Conservation (phyloP, 495 filamentous ascomycete genomes). For the Trichoderma reesei region DNA sequence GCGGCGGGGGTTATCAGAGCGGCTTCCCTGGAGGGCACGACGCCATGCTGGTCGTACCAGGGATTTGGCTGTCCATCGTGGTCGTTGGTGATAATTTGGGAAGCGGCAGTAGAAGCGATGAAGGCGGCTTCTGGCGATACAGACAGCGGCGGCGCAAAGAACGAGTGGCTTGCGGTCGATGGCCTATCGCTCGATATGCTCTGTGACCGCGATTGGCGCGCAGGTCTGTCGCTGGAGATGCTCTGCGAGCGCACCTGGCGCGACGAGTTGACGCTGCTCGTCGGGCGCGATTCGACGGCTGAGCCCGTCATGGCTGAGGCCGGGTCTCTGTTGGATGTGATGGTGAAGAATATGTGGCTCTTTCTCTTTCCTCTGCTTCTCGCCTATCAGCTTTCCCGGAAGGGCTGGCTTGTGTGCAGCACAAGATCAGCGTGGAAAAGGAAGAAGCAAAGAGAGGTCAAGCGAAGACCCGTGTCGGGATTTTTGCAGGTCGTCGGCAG, state of each 20-base stretch:
- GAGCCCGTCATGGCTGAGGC: not conserved
- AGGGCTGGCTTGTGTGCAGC: not conserved
- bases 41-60: constrained; percentile 53
- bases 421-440: not conserved
- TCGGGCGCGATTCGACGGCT: constrained; percentile 28
- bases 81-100: constrained; percentile 83
- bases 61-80: constrained; percentile 62
- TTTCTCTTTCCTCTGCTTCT: not conserved
- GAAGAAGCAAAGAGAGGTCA: not conserved
- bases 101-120: constrained; percentile 80
- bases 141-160: constrained; percentile 52
- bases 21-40: constrained; percentile 51
- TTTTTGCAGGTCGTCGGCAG: not conserved
- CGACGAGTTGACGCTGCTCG: constrained; percentile 28
- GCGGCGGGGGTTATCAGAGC: constrained; percentile 70
- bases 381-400: not conserved
- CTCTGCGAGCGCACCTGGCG: constrained; percentile 37
- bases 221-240: constrained; percentile 45
- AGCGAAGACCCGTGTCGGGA: not conserved
- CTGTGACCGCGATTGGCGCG: constrained; percentile 28
- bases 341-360: not conserved
- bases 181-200: constrained; percentile 49
- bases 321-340: not conserved
- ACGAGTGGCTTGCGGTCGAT: constrained; percentile 35
- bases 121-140: constrained; percentile 75